phyloP scores from a whole-genome alignment of 352 stramenopile genomes.

The Phytophthora uliginosa region DNA sequence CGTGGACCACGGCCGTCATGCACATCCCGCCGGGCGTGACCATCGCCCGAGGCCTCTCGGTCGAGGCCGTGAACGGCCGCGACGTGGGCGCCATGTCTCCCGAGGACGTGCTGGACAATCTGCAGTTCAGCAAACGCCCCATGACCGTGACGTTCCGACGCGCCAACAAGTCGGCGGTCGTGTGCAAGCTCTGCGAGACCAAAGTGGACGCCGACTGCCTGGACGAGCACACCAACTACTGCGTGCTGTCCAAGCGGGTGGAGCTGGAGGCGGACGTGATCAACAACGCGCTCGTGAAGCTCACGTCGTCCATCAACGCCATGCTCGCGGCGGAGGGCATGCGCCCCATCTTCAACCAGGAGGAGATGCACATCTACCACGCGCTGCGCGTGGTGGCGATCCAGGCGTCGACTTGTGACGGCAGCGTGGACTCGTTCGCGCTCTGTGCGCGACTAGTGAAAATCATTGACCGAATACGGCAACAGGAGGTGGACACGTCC shows the following conservation, averaged over 20 bases:
- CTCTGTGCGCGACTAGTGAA: constrained; percentile 83
- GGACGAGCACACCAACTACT: constrained; percentile 85
- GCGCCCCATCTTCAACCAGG: constrained; percentile 52
- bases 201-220: constrained; percentile 72
- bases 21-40: constrained; percentile 50
- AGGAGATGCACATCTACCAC: constrained; percentile 82
- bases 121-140: constrained; percentile 71
- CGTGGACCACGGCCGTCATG: constrained; percentile 43
- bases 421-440: constrained; percentile 80
- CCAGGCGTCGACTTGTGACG: constrained; percentile 77
- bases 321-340: constrained; percentile 56
- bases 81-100: constrained; percentile 44
- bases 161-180: constrained; percentile 50
- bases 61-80: constrained; percentile 73
- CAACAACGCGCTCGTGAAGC: constrained; percentile 67
- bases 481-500: constrained; percentile 56
- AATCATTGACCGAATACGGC: constrained; percentile 77
- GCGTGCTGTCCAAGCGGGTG: constrained; percentile 79
- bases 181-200: constrained; percentile 88
- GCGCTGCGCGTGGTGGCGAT: constrained; percentile 76
- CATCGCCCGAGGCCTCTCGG: constrained; percentile 61
- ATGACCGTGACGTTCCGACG: constrained; percentile 73
- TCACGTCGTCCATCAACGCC: constrained; percentile 67
- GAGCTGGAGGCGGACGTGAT: constrained; percentile 85
- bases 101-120: constrained; percentile 69